Conservation (phyloP, 2,329 filamentous ascomycete species). For the Aspergillus proliferans region DNA sequence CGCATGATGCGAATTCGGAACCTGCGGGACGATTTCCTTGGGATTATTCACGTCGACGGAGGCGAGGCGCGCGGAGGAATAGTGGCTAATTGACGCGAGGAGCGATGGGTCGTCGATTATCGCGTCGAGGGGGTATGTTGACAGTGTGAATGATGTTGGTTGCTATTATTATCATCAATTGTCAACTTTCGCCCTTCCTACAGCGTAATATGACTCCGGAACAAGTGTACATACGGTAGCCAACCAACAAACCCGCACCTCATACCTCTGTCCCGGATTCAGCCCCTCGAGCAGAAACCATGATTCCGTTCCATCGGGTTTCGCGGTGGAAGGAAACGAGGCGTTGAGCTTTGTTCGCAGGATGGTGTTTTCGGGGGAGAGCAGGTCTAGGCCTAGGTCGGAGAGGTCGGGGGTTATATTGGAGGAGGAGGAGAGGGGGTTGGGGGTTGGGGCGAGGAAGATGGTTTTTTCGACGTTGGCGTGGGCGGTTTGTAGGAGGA, state of each 20-base stretch:
- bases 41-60: slow-evolving; percentile 15
- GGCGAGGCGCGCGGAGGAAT: slow-evolving; percentile 49
- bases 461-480: slow-evolving; percentile 91
- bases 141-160: slow-evolving; percentile 72
- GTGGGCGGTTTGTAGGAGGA: slow-evolving; percentile 10
- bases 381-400: slow-evolving; percentile 57
- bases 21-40: slow-evolving; percentile 1
- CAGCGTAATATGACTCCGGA: too few relatives aligned
- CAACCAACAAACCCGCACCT: slow-evolving; percentile 87
- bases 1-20: slow-evolving; percentile 1
- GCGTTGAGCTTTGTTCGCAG: slow-evolving; percentile 61
- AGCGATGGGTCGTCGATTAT: slow-evolving; percentile 60
- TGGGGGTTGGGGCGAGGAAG: slow-evolving; percentile 64
- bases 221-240: slow-evolving; percentile 62
- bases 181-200: too few relatives aligned
- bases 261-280: slow-evolving; percentile 69
- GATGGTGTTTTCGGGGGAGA: slow-evolving; percentile 53
- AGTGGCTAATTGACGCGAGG: slow-evolving; percentile 58
- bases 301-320: slow-evolving; percentile 54
- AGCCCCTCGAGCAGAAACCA: slow-evolving; percentile 76
- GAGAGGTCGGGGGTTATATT: slow-evolving; percentile 52
- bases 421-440: slow-evolving; percentile 47
- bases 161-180: slow-evolving; percentile 50
- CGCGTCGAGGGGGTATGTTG: slow-evolving; percentile 55
- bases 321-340: slow-evolving; percentile 53